Evolutionary conservation across 148 eudicot genomes (phyloP).

Genomic region (Linanthus parryae): DNA sequence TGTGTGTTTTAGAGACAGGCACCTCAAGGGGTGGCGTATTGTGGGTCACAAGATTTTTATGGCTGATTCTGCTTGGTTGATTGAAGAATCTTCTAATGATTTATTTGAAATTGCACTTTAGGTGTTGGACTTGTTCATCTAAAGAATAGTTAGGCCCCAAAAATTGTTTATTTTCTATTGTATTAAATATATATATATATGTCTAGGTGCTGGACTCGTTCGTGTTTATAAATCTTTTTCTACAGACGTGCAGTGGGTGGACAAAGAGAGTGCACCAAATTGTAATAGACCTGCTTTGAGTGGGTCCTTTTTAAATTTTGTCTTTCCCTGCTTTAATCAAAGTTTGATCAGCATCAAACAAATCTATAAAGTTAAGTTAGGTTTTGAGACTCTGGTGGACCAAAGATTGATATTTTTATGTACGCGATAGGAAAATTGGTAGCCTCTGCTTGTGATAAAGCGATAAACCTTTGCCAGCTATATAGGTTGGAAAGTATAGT

Average conservation of each 20-base stretch:
- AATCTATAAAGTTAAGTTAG: conserved; percentile 21
- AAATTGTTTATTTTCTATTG: too few species aligned
- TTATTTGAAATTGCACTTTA: neutral
- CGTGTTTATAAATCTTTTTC: conserved; percentile 5
- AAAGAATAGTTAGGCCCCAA: too few species aligned
- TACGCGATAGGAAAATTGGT: too few species aligned
- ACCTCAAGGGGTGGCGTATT: neutral
- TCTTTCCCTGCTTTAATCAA: conserved; percentile 17
- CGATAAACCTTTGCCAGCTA: too few species aligned
- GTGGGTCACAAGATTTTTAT: neutral
- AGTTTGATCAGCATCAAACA: conserved; percentile 25
- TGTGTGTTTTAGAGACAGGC: conserved; percentile 2
- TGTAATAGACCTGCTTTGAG: conserved; percentile 17
- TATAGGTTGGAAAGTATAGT: too few species aligned
- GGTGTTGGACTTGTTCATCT: too few species aligned
- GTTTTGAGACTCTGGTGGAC: conserved; percentile 4
- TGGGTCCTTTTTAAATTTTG: conserved; percentile 20
- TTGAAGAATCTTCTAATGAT: neutral
- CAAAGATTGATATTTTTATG: conserved; percentile 3
- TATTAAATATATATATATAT: too few species aligned
- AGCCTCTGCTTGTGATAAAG: too few species aligned
- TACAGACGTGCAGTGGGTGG: conserved; percentile 19
- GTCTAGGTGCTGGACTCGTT: conserved; percentile 7
- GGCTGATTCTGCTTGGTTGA: neutral
- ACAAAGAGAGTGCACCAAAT: conserved; percentile 29